A percentile compares a stretch with the other conserved stretches of the same genome.
Evolutionary conservation across 2,329 filamentous ascomycete genomes (phyloP).

Genomic region (Geoglossum cookeanum): DNA sequence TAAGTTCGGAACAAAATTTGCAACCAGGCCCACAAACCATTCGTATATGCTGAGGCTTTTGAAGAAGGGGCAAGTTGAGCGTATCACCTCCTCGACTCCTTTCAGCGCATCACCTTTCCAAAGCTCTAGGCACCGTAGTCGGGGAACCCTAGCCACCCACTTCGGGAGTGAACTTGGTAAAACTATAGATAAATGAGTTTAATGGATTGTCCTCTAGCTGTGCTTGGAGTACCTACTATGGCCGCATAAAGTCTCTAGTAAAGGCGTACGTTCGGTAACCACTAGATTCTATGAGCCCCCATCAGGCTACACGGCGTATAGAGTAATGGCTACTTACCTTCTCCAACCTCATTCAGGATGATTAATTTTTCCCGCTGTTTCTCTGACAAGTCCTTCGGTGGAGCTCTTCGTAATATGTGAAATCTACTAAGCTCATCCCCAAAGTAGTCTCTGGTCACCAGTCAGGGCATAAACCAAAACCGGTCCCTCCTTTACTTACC

Average conservation of each 20-base stretch:
- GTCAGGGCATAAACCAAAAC: background rate
- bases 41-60: slow-evolving; percentile 38
- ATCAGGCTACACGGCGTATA: no score
- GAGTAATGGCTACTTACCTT: slow-evolving; percentile 18
- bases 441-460: slow-evolving; percentile 29
- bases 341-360: slow-evolving; percentile 29
- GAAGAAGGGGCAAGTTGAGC: slow-evolving; percentile 40
- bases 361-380: slow-evolving; percentile 21
- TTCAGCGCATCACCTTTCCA: slow-evolving; percentile 41
- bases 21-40: slow-evolving; percentile 21
- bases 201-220: background rate
- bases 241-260: slow-evolving; percentile 39
- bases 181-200: slow-evolving; percentile 17
- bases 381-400: slow-evolving; percentile 12
- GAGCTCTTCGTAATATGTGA: slow-evolving; percentile 16
- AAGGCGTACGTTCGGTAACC: slow-evolving; percentile 28
- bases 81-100: slow-evolving; percentile 34
- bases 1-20: background rate
- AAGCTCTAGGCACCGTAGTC: slow-evolving; percentile 38
- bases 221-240: slow-evolving; percentile 19
- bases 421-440: slow-evolving; percentile 27
- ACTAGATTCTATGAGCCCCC: slow-evolving; percentile 14
- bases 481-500: background rate
- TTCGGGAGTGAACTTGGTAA: slow-evolving; percentile 31
- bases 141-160: slow-evolving; percentile 40